phyloP scores from a whole-genome alignment of 805 yeast species.

The Barnettozyma botsteinii region DNA sequence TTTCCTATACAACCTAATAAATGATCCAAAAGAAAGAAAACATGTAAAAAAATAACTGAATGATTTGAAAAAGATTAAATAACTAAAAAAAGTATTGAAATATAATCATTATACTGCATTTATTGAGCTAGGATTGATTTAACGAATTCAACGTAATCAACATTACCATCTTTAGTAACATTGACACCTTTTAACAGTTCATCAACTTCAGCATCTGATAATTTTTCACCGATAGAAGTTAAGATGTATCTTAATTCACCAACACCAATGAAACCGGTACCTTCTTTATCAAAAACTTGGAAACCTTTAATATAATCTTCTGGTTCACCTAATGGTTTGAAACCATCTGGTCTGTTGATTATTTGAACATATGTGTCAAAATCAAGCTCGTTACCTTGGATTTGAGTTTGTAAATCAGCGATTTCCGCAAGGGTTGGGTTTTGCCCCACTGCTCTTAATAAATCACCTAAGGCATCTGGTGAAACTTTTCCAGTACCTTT shows the following conservation, averaged over 20 bases:
- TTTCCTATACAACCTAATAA: no score
- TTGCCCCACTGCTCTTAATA: slow-evolving; percentile 95
- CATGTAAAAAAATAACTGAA: neutral
- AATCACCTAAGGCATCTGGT: slow-evolving; percentile 79
- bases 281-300: slow-evolving; percentile 96
- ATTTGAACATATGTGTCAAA: slow-evolving; percentile 72
- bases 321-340: slow-evolving; percentile 81
- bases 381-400: slow-evolving; percentile 41
- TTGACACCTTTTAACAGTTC: slow-evolving; percentile 94
- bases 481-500: slow-evolving; percentile 92
- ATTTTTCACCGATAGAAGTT: slow-evolving; percentile 93
- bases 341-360: slow-evolving; percentile 82
- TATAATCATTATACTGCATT: no score
- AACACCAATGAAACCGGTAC: slow-evolving; percentile 92
- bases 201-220: slow-evolving; percentile 86
- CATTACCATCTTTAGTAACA: slow-evolving; percentile 89
- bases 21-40: no score
- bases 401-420: slow-evolving; percentile 44
- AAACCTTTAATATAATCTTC: slow-evolving; percentile 88
- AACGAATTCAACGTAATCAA: slow-evolving; percentile 91
- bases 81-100: neutral
- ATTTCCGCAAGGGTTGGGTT: slow-evolving; percentile 94
- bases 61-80: neutral
- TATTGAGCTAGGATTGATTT: slow-evolving; percentile 89
- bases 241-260: slow-evolving; percentile 94